Base-by-base conservation (phyloP, 2,329 filamentous ascomycete genomes). In the Xylaria sp. region DNA sequence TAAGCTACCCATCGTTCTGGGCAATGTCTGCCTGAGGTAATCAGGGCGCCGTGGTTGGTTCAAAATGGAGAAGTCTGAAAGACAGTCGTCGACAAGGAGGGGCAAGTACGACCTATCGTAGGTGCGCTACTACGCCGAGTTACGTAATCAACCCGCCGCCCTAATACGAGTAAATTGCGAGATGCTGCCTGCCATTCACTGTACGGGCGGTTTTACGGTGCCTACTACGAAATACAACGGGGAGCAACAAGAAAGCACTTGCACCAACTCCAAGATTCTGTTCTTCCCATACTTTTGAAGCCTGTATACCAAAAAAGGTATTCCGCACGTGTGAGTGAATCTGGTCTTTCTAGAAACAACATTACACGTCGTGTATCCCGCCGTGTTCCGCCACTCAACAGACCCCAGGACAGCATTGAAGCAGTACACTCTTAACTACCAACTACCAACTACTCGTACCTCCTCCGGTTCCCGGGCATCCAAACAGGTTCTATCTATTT, bases 401-500 rank as follows among this genome's bases (percentile, higher is more conserved):
- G 46, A 11, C 42, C 42, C 2, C 37, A 9, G 42, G 13, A 46
- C 42, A 46, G 23, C 23, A 30, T 30, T 30, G 23, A 30, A 46
- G 42, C n/a, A 3, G 42, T 16, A n/a, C 42, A 46, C 5, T 46
- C 42, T 30, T 30, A 30, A 30, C 23, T 30, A 30, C 23, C 23
- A 30, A 30, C 23, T 30, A 30, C 23, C 23, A 30, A 30, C 23
- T 30, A 46, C 5, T n/a, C 13, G 11, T 46, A 46, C n/a, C n/a
- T 16, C 13, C 42, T 46, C 42, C 42, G 42, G 23, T 30, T 13
- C 13, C 42, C 42, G 10, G 42, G 13, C 13, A 57, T 58, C 34
- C 35, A 54, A 54, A 55, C 48, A n/a, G n/a, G 44, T 39, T 11
- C 34, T 35, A 51, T 39, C 58, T 56, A 51, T 42, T 42, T 53